phyloP scores from a whole-genome alignment of 768 basidiomycete species.

The Mycena epipterygia region DNA sequence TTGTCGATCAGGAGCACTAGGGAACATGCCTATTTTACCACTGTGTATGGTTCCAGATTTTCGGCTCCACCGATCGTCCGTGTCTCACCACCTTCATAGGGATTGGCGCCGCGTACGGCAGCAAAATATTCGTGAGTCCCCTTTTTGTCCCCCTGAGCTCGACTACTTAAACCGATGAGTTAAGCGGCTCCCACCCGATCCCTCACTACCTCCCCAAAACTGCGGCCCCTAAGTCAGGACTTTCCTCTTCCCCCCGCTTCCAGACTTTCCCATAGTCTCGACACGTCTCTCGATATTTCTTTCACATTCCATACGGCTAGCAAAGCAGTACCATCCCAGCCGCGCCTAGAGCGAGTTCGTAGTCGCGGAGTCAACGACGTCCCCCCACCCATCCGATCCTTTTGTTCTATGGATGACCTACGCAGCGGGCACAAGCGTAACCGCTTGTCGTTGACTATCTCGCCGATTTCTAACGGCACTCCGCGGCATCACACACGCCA shows the following conservation, averaged over 20 bases:
- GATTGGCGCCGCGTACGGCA: conserved; percentile 56
- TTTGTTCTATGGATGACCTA: conserved; percentile 32
- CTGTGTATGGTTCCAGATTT: conserved; percentile 54
- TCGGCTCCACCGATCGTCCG: conserved; percentile 24
- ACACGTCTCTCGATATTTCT: conserved; percentile 27
- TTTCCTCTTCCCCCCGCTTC: conserved; percentile 29
- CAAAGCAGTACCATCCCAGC: conserved; percentile 31
- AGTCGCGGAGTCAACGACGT: conserved; percentile 15
- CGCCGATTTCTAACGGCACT: conserved; percentile 12
- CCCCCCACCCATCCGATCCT: conserved; percentile 21
- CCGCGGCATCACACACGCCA: neutral
- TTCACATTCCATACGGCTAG: conserved; percentile 36
- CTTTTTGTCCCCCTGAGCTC: conserved; percentile 3
- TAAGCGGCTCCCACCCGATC: conserved; percentile 18
- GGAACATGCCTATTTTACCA: conserved; percentile 63
- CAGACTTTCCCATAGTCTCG: conserved; percentile 24
- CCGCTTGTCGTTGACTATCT: conserved; percentile 29
- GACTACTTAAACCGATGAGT: conserved; percentile 8
- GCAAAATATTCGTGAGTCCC: conserved; percentile 29
- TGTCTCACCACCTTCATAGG: conserved; percentile 41
- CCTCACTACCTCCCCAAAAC: conserved; percentile 23
- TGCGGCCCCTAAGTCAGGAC: conserved; percentile 31
- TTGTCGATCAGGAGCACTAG: conserved; percentile 56
- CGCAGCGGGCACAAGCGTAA: conserved; percentile 9
- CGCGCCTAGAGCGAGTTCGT: conserved; percentile 26